A percentile compares a stretch with the other conserved stretches of the same genome.
Conservation (phyloP, 345 rosid genomes). For the Acer yangbiense region DNA sequence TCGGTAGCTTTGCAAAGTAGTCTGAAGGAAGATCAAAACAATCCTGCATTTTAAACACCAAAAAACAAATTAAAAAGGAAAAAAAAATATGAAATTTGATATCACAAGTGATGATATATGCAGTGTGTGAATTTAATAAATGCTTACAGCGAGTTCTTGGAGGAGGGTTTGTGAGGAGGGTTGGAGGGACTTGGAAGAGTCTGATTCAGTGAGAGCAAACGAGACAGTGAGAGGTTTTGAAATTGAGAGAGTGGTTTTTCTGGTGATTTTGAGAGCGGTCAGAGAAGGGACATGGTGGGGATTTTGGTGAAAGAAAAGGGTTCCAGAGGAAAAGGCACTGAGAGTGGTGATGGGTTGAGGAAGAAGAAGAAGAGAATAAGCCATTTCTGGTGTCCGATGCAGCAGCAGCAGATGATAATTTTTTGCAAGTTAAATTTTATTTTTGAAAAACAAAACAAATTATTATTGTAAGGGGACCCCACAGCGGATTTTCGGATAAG, state of each 20-base stretch:
- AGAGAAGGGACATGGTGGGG: conserved; percentile 26
- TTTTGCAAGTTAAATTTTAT: too few species aligned
- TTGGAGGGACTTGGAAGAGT: conserved; percentile 56
- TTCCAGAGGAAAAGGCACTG: conserved; percentile 28
- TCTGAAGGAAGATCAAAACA: conserved; percentile 83
- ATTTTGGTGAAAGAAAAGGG: conserved; percentile 30
- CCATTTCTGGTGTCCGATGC: conserved; percentile 36
- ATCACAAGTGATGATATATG: neutral
- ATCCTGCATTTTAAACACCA: conserved; percentile 51
- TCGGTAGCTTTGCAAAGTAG: conserved; percentile 66
- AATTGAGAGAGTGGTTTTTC: conserved; percentile 19
- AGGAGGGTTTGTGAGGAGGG: conserved; percentile 54
- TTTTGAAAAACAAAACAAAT: too few species aligned
- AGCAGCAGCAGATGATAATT: neutral
- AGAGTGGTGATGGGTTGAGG: conserved; percentile 40
- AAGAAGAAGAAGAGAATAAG: conserved; percentile 31
- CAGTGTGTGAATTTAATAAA: neutral
- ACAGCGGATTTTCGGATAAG: conserved; percentile 9
- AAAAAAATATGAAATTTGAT: too few species aligned
- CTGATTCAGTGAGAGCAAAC: conserved; percentile 71
- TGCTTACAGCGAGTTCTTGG: conserved; percentile 62
- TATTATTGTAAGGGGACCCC: neutral
- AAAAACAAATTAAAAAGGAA: too few species aligned
- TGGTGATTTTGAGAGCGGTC: conserved; percentile 28
- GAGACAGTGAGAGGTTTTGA: conserved; percentile 40